A percentile compares a stretch with the other conserved stretches of the same genome.
Conservation (phyloP, 2,329 filamentous ascomycete species). For the Paecilomyces sp. region DNA sequence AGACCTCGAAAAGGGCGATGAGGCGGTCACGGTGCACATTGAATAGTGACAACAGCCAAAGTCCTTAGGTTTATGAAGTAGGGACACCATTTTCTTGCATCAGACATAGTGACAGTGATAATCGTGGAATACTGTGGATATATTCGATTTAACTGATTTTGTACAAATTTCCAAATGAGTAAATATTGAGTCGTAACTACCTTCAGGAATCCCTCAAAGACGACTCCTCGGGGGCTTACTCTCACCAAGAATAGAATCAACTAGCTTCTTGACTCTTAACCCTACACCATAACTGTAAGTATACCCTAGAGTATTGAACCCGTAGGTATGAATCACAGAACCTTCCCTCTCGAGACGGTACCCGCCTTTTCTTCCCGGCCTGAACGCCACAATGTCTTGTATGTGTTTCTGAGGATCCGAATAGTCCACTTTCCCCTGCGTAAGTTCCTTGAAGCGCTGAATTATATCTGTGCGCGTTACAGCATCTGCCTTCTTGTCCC, state of each 20-base stretch:
- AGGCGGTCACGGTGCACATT: too few species aligned
- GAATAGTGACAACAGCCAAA: too few species aligned
- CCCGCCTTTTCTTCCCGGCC: slow-evolving; percentile 11
- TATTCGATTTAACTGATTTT: too few species aligned
- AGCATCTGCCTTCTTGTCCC: slow-evolving; percentile 5
- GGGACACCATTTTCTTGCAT: too few species aligned
- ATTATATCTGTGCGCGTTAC: not conserved
- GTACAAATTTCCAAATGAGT: too few species aligned
- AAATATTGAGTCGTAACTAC: too few species aligned
- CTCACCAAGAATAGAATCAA: not conserved
- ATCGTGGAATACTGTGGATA: too few species aligned
- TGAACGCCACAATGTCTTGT: slow-evolving; percentile 13
- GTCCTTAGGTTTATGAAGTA: too few species aligned
- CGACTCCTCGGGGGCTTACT: not conserved
- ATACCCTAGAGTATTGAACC: slow-evolving; percentile 10
- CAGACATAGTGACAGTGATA: too few species aligned
- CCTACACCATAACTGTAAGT: slow-evolving; percentile 8
- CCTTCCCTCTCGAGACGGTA: slow-evolving; percentile 11
- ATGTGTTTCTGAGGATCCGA: not conserved
- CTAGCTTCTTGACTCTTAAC: not conserved
- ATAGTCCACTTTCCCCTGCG: not conserved
- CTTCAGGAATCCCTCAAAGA: not conserved
- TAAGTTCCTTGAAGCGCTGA: not conserved
- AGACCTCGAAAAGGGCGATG: too few species aligned
- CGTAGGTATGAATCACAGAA: slow-evolving; percentile 12